phyloP scores from a whole-genome alignment of 129 eudicot genomes.

The Silybum marianum region DNA sequence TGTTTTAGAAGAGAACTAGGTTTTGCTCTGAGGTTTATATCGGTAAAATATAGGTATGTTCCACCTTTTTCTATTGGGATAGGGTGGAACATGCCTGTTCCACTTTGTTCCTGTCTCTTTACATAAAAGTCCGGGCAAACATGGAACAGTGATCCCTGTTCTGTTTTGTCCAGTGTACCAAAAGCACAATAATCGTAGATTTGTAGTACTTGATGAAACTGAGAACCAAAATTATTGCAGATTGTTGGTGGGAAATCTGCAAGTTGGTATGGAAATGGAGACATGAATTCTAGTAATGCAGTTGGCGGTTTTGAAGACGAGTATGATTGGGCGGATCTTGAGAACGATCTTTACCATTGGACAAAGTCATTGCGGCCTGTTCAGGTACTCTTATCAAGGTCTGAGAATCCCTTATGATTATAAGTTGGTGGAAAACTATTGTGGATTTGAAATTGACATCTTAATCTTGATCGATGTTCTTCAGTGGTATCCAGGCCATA shows the following conservation, averaged over 20 bases:
- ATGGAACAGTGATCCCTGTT: no score
- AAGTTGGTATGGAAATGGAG: constrained; percentile 46
- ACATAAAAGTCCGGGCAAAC: no score
- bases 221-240: constrained; percentile 40
- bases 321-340: constrained; percentile 71
- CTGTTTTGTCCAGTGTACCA: no score
- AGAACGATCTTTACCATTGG: constrained; percentile 81
- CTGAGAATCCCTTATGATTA: constrained; percentile 12
- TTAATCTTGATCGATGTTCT: neutral
- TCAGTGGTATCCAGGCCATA: constrained; percentile 99
- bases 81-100: no score
- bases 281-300: constrained; percentile 33
- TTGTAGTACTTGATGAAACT: neutral
- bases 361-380: constrained; percentile 84
- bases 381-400: constrained; percentile 66
- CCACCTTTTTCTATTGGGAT: no score
- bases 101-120: no score
- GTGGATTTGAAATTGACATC: constrained; percentile 11
- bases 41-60: no score
- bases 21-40: no score
- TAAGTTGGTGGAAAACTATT: neutral
- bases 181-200: no score
- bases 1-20: no score
- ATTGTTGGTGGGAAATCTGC: constrained; percentile 71
- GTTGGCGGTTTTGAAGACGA: constrained; percentile 39